Evolutionary conservation across 1,284 basidiomycete species (phyloP), one percentile per base, ranked within the genome.

Genomic region (Tylopilus microsporus): DNA sequence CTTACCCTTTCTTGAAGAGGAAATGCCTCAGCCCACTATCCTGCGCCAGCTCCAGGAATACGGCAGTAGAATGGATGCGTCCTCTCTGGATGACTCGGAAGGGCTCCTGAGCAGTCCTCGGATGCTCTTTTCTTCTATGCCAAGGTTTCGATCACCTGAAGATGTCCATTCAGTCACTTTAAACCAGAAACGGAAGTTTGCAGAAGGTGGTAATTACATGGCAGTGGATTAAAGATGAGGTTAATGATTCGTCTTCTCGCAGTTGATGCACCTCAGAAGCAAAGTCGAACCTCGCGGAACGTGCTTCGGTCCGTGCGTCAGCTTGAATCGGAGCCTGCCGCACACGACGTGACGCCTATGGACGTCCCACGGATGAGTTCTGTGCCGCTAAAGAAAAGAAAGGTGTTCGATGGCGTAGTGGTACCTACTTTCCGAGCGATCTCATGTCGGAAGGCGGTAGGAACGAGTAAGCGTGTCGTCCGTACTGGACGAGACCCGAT

Each of bases 391-490:
- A 59, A 49, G 19, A 66, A 57, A 48, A 61, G 49, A 49, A 55
- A 57, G 41, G 55, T 63, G 19, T 73, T 71, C 32, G 70, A 73
- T 36, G 66, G 72, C 8, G 53, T 71, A 18, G 57, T 65, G 18
- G 53, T 74, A 18, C 69, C 63, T 25, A 65, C 68, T 39, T 25
- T 65, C 13, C 61, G 53, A n/a, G 57, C 58, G 55, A 45, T 66
- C 30, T 43, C 52, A n/a, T 57, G 53, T 41, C 56, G 34, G 52
- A 62, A 43, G 42, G 48, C 15, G 52, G 46, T 32, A 47, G 53
- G 41, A n/a, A 45, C 30, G 39, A 53, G 30, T 18, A 37, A 48
- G 16, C 49, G 46, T 15, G 8, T 8, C 21, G 5, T 45, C 25
- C 25, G 18, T 30, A 18, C 37, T n/a, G 5, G 15, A 25, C 55